phyloP scores from a whole-genome alignment of 805 yeast genomes.

The Nakazawaea holstii region DNA sequence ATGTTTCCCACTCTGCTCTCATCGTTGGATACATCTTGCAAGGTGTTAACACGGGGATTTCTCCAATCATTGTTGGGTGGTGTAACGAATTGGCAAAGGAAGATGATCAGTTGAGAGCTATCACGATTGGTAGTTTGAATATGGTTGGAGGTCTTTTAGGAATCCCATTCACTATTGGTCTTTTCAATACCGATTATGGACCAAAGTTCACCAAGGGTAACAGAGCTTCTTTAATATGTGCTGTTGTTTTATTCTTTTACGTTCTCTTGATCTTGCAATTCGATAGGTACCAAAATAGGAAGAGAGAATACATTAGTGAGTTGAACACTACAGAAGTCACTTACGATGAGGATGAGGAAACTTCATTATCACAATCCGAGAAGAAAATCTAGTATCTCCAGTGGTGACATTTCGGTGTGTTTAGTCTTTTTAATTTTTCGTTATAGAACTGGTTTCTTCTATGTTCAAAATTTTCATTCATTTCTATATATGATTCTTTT shows the following conservation, averaged over 20 bases:
- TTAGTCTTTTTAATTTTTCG: too few species aligned
- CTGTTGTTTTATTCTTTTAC: constrained; percentile 1
- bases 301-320: constrained; percentile 2
- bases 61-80: constrained; percentile 56
- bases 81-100: constrained; percentile 53
- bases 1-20: constrained; percentile 50
- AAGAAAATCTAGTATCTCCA: not conserved
- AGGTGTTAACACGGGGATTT: constrained; percentile 59
- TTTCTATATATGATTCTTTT: too few species aligned
- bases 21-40: constrained; percentile 61
- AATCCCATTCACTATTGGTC: constrained; percentile 3
- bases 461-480: too few species aligned
- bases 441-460: too few species aligned
- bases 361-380: too few species aligned
- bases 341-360: not conserved
- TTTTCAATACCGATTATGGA: constrained; percentile 4
- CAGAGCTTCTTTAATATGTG: constrained; percentile 2
- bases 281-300: constrained; percentile 8
- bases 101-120: constrained; percentile 50
- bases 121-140: constrained; percentile 52
- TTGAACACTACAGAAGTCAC: not conserved
- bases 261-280: not conserved
- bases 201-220: constrained; percentile 5
- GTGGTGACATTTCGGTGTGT: not conserved
- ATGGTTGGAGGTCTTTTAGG: constrained; percentile 17